Evolutionary conservation across 106 monocot species (phyloP).

Genomic region (Posidonia australis): DNA sequence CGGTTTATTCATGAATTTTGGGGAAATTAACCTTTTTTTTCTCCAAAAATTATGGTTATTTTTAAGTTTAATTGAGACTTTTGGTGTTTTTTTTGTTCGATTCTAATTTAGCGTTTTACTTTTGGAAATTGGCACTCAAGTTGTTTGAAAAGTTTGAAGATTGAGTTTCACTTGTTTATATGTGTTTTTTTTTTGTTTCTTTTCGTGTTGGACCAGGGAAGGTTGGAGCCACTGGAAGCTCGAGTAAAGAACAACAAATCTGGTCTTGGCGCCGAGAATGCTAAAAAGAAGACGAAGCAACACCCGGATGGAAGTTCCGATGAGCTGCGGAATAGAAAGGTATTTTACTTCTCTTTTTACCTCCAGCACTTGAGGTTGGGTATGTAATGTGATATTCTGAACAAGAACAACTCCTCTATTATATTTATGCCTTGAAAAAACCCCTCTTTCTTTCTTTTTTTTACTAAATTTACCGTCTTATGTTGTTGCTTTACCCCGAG

Average conservation of each 20-base stretch:
- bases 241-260: slow-evolving; percentile 80
- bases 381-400: too few species aligned
- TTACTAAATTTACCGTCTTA: too few species aligned
- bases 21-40: background rate
- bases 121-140: too few species aligned
- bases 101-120: background rate
- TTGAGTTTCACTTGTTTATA: too few species aligned
- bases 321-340: slow-evolving; percentile 14
- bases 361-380: too few species aligned
- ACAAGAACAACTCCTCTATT: too few species aligned
- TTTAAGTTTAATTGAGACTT: background rate
- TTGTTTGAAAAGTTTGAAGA: too few species aligned
- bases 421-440: too few species aligned
- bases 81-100: background rate
- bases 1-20: background rate
- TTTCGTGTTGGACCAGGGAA: slow-evolving; percentile 43
- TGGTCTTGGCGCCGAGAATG: slow-evolving; percentile 72
- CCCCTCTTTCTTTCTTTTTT: too few species aligned
- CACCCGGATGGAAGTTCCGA: background rate
- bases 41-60: background rate
- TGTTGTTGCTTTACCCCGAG: too few species aligned
- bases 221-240: slow-evolving; percentile 73
- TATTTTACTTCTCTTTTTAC: background rate
- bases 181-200: too few species aligned
- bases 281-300: slow-evolving; percentile 27